A percentile compares a stretch with the other conserved stretches of the same genome.
Conservation (phyloP, 495 filamentous ascomycete species). For the Lentithecium fluviatile region DNA sequence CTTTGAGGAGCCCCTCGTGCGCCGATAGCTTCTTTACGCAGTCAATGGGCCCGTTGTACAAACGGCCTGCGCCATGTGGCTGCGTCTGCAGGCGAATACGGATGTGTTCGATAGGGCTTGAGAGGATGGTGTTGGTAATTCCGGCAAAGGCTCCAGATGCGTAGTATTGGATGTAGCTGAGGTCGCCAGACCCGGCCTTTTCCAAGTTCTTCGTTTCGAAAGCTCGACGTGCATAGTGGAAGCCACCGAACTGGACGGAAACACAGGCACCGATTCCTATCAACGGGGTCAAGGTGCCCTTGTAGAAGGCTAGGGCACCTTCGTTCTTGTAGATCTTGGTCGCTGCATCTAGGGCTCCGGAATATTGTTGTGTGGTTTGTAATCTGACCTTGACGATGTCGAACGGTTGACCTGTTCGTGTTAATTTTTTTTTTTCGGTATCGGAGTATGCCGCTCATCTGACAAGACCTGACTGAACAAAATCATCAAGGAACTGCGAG, state of each 20-base stretch:
- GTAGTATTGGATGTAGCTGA: conserved; percentile 81
- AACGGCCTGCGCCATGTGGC: conserved; percentile 73
- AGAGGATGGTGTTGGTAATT: conserved; percentile 83
- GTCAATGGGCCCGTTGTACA: conserved; percentile 85
- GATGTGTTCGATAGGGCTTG: conserved; percentile 93
- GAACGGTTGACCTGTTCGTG: conserved; percentile 79
- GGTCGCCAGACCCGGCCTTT: conserved; percentile 37
- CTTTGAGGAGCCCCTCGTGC: conserved; percentile 61
- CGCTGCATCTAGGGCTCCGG: conserved; percentile 75
- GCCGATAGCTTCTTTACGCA: conserved; percentile 80
- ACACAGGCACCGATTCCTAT: conserved; percentile 97
- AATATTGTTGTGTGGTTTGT: conserved; percentile 81
- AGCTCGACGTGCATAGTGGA: conserved; percentile 84
- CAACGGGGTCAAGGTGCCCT: conserved; percentile 93
- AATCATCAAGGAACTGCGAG: too few species aligned
- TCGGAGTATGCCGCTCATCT: too few species aligned
- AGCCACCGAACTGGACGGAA: conserved; percentile 95
- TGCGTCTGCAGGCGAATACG: conserved; percentile 97
- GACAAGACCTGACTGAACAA: too few species aligned
- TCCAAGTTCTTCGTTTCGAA: conserved; percentile 72
- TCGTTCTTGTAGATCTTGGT: conserved; percentile 82
- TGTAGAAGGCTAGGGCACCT: conserved; percentile 92
- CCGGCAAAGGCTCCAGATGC: conserved; percentile 88
- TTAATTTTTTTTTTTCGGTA: neutral
- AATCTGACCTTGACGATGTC: conserved; percentile 98